Conservation (phyloP, 495 filamentous ascomycete genomes). For the Talaromyces stipitatus region DNA sequence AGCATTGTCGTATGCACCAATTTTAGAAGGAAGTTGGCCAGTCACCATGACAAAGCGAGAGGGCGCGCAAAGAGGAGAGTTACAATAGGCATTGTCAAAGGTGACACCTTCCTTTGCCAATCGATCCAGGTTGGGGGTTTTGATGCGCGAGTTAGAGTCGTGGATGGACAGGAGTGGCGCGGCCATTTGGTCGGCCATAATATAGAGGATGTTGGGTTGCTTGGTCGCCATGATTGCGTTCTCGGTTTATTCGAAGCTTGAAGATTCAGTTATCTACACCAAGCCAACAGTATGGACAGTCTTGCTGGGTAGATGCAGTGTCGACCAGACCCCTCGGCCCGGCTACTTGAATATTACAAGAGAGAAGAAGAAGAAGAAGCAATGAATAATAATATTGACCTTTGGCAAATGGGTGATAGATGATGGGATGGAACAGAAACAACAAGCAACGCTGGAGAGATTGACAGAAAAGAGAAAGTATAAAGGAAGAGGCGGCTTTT, state of each 20-base stretch:
- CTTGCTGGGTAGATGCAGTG: background rate
- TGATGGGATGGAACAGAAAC: no score
- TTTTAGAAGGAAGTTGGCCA: constrained; percentile 77
- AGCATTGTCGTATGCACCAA: constrained; percentile 83
- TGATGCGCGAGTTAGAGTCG: constrained; percentile 70
- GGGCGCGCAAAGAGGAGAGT: constrained; percentile 79
- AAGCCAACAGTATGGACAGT: background rate
- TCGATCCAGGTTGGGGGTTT: constrained; percentile 78
- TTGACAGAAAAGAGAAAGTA: background rate
- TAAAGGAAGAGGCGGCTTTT: background rate
- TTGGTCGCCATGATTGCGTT: constrained; percentile 27
- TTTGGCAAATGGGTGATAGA: background rate
- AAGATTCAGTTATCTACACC: background rate
- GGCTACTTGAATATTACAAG: background rate
- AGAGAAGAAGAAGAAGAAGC: background rate
- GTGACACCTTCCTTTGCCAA: constrained; percentile 69
- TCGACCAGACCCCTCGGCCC: background rate
- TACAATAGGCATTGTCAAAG: constrained; percentile 86
- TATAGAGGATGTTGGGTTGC: constrained; percentile 72
- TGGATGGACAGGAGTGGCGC: constrained; percentile 79
- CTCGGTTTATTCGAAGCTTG: background rate
- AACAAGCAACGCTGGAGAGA: background rate
- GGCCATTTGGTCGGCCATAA: constrained; percentile 91
- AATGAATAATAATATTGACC: background rate
- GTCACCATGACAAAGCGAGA: constrained; percentile 86